Conservation (phyloP, 169 alveolate genomes). For the Cryptosporidium tyzzeri region DNA sequence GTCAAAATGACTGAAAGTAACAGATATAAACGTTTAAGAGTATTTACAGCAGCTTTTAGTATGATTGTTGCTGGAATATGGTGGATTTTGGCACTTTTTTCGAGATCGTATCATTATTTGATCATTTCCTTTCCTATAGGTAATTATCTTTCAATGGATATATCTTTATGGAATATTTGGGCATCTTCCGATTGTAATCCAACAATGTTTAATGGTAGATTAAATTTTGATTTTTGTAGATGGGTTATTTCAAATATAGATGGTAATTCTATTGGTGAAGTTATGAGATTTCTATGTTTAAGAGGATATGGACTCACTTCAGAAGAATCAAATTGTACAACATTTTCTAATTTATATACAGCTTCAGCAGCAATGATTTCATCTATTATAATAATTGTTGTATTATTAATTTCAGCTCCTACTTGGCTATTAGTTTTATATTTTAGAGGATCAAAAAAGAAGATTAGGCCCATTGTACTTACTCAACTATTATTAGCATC, state of each 20-base stretch:
- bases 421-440: slow-evolving; percentile 23
- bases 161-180: slow-evolving; percentile 75
- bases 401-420: slow-evolving; percentile 39
- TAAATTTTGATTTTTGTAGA: slow-evolving; percentile 63
- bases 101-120: slow-evolving; percentile 63
- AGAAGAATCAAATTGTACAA: slow-evolving; percentile 43
- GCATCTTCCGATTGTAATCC: slow-evolving; percentile 74
- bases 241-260: slow-evolving; percentile 71
- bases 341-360: slow-evolving; percentile 64
- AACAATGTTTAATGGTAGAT: slow-evolving; percentile 19
- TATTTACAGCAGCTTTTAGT: slow-evolving; percentile 58
- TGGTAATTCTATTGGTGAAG: slow-evolving; percentile 71
- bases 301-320: slow-evolving; percentile 59
- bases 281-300: slow-evolving; percentile 72
- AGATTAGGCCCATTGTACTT: slow-evolving; percentile 47
- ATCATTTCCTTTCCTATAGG: slow-evolving; percentile 64
- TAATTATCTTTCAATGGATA: slow-evolving; percentile 68
- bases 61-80: slow-evolving; percentile 52
- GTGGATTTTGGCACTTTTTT: slow-evolving; percentile 68
- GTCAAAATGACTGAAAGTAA: neutral
- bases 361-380: slow-evolving; percentile 70
- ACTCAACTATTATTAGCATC: slow-evolving; percentile 55
- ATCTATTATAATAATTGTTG: slow-evolving; percentile 20
- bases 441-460: slow-evolving; percentile 21
- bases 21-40: slow-evolving; percentile 42